phyloP scores from a whole-genome alignment of 1,284 basidiomycete genomes.

The Rhodotorula sp. region DNA sequence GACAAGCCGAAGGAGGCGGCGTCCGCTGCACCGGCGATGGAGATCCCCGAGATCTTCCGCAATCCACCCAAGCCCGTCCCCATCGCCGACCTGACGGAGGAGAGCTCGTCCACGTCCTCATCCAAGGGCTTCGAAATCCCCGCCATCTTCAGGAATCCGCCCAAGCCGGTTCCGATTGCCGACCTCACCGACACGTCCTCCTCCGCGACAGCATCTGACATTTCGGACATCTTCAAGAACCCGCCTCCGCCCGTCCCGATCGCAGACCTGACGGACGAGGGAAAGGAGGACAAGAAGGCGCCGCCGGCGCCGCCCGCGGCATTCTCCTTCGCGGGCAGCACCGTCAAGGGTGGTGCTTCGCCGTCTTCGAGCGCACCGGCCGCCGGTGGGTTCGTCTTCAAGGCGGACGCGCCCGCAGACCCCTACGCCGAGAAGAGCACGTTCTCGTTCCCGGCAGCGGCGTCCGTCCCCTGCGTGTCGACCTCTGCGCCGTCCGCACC shows the following conservation, averaged over 20 bases:
- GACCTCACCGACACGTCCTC: constrained; percentile 8
- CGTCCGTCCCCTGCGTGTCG: neutral
- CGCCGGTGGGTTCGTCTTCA: constrained; percentile 44
- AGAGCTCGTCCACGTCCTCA: neutral
- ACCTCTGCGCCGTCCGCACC: neutral
- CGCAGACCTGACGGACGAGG: constrained; percentile 17
- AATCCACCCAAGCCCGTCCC: constrained; percentile 18
- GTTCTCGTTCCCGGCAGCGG: constrained; percentile 41
- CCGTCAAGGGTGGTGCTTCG: constrained; percentile 23
- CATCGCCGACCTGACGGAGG: constrained; percentile 16
- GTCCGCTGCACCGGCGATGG: neutral
- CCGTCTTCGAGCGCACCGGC: constrained; percentile 20
- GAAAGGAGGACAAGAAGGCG: constrained; percentile 7
- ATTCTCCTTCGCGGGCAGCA: constrained; percentile 42
- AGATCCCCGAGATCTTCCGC: constrained; percentile 15
- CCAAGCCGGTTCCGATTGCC: constrained; percentile 11
- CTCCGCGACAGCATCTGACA: neutral
- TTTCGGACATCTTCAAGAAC: constrained; percentile 29
- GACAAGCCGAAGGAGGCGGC: constrained; percentile 3
- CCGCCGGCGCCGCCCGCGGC: constrained; percentile 42
- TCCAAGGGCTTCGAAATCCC: constrained; percentile 9
- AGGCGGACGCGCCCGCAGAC: constrained; percentile 24
- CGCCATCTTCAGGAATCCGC: constrained; percentile 25
- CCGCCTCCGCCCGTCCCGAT: constrained; percentile 18
- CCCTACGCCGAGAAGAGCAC: constrained; percentile 40